Percentiles rank a stretch among this genome's conserved stretches.
Conservation (phyloP, 2,329 filamentous ascomycete genomes). For the Helicocarpus griseus region DNA sequence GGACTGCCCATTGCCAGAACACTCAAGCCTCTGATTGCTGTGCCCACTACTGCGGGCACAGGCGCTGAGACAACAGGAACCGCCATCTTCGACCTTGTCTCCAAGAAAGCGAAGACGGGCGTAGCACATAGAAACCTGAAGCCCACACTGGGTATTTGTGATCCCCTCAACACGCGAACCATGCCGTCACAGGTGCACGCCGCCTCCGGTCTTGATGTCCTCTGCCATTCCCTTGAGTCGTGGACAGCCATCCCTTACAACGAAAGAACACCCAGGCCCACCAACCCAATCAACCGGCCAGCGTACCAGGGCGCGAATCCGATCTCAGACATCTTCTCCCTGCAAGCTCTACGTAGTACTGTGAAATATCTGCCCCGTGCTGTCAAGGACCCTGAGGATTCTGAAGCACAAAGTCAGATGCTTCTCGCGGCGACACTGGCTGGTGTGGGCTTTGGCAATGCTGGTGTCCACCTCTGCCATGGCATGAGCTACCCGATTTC, state of each 20-base stretch:
- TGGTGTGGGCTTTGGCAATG: conserved; percentile 94
- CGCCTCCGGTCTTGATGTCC: conserved; percentile 81
- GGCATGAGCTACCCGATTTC: conserved; percentile 98
- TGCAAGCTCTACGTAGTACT: conserved; percentile 71
- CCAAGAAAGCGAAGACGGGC: conserved; percentile 85
- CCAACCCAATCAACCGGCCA: conserved; percentile 81
- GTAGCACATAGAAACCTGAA: conserved; percentile 93
- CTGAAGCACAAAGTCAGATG: conserved; percentile 92
- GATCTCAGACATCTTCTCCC: conserved; percentile 92
- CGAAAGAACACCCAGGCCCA: conserved; percentile 71
- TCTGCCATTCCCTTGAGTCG: conserved; percentile 90
- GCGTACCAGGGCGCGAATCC: conserved; percentile 97
- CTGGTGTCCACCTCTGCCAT: conserved; percentile 81
- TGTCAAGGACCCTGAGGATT: conserved; percentile 77
- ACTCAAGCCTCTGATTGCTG: conserved; percentile 67
- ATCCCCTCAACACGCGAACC: conserved; percentile 81
- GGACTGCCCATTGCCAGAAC: conserved; percentile 64
- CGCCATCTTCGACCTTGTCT: conserved; percentile 91
- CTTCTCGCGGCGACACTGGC: conserved; percentile 86
- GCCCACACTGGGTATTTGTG: conserved; percentile 80
- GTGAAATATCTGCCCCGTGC: conserved; percentile 88
- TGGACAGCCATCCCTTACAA: conserved; percentile 97
- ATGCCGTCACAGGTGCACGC: conserved; percentile 95
- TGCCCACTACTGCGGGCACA: conserved; percentile 78
- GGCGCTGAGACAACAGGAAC: conserved; percentile 94